These are phyloP conservation scores for Ammopiptanthus mongolicus DNA, from an alignment of 306 rosid genomes.

Conservation along the genomic window DNA sequence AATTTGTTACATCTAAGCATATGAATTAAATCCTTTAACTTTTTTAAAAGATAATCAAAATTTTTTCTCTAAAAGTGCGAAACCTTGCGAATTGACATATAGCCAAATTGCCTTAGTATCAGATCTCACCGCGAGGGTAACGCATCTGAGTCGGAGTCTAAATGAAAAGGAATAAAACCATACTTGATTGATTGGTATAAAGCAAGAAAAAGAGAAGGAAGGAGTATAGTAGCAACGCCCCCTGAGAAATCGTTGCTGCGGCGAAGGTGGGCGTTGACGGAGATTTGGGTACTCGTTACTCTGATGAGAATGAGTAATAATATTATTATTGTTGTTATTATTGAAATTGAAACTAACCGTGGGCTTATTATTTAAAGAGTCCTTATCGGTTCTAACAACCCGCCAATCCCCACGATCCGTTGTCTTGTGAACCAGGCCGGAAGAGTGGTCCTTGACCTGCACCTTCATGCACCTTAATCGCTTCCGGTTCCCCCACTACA, in stretches of 20 bases:
- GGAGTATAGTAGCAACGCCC: neutral
- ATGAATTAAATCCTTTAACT: no score
- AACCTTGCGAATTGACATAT: neutral
- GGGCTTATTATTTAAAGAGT: constrained; percentile 41
- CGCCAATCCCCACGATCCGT: constrained; percentile 83
- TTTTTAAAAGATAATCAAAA: neutral
- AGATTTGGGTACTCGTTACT: constrained; percentile 70
- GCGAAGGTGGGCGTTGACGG: constrained; percentile 75
- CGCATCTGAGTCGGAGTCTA: neutral
- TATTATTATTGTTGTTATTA: neutral
- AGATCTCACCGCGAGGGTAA: constrained; percentile 8
- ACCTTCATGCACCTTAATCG: constrained; percentile 90
- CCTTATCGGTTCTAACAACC: constrained; percentile 54
- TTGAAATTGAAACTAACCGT: neutral
- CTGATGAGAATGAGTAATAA: neutral
- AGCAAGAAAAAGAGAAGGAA: neutral
- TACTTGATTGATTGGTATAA: neutral
- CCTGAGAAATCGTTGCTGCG: constrained; percentile 79
- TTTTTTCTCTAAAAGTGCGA: neutral
- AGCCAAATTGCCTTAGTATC: neutral
- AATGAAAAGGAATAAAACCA: neutral
- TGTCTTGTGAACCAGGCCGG: constrained; percentile 56
- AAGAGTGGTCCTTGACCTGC: constrained; percentile 67
- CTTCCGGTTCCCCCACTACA: constrained; percentile 96
- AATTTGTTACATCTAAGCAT: no score